Evolutionary conservation across 2,329 filamentous ascomycete species (phyloP), one percentile per base, ranked within the genome.

Genomic region (Amauroascus niger): DNA sequence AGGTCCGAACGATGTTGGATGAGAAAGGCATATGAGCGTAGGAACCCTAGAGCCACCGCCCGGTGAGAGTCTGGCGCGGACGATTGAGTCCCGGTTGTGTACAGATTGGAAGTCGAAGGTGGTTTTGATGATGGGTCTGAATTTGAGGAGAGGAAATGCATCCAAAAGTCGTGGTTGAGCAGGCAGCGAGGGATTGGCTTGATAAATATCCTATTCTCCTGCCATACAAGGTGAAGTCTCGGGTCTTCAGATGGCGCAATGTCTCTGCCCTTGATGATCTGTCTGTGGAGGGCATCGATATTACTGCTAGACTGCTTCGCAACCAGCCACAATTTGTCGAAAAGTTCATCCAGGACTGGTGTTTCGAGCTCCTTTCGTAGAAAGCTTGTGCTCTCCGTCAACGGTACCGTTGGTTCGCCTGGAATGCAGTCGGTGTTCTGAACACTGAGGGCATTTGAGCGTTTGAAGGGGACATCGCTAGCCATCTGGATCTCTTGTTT

Each of bases 11-110:
- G 20, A 16, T 37, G 45, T 11, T 37, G 45, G 20, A 28, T 32
- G 37, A 50, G 48, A 16, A 7, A 41, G 24, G 13, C 6, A 13
- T 50, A 50, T 13, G 33, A 40, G 6, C 48, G n/a, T 4, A 50
- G 48, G 22, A 40, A 50, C 7, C 48, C 48, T 9, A 50, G 35
- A 6, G 48, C 33, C n/a, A n/a, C n/a, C n/a, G n/a, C n/a, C n/a
- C n/a, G n/a, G n/a, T n/a, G n/a, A n/a, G n/a, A n/a, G n/a, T n/a
- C n/a, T n/a, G n/a, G n/a, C n/a, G n/a, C n/a, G n/a, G n/a, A n/a
- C n/a, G n/a, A n/a, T n/a, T n/a, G n/a, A n/a, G n/a, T n/a, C n/a
- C n/a, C n/a, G n/a, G n/a, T n/a, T n/a, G n/a, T n/a, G n/a, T n/a
- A n/a, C n/a, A n/a, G n/a, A n/a, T n/a, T n/a, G n/a, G n/a, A n/a